Evolutionary conservation across 768 basidiomycete genomes (phyloP).

Genomic region (Cyclocybe cylindracea): DNA sequence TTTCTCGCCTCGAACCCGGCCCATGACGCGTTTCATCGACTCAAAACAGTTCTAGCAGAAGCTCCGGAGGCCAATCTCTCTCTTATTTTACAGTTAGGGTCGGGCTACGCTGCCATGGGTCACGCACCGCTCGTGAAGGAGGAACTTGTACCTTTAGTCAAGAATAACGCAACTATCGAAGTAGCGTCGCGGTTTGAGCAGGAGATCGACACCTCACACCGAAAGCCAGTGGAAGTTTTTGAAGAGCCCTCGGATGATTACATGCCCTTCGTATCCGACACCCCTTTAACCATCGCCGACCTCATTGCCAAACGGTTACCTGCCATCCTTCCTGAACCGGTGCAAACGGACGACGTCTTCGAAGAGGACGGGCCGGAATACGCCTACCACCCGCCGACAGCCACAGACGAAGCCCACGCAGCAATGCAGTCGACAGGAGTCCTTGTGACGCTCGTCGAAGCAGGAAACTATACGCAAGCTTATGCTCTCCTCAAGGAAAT

Average conservation of each 20-base stretch:
- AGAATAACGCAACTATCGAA: constrained; percentile 5
- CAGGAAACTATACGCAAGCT: constrained; percentile 26
- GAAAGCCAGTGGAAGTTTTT: constrained; percentile 19
- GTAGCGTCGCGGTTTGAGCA: constrained; percentile 16
- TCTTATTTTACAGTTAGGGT: constrained; percentile 42
- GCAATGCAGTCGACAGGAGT: constrained; percentile 10
- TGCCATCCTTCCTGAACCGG: constrained; percentile 25
- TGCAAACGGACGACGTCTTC: constrained; percentile 28
- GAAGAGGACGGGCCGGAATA: constrained; percentile 34
- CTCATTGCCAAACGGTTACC: constrained; percentile 31
- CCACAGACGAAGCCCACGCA: constrained; percentile 11
- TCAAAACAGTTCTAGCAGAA: constrained; percentile 11
- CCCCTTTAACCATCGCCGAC: constrained; percentile 22
- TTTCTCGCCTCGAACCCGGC: constrained; percentile 7
- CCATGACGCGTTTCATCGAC: constrained; percentile 12
- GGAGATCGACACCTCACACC: constrained; percentile 1
- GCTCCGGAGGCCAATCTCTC: constrained; percentile 35
- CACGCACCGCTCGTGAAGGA: constrained; percentile 26
- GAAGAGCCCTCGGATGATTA: constrained; percentile 35
- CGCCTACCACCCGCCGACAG: constrained; percentile 4
- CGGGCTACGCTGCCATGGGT: constrained; percentile 49
- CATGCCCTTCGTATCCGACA: constrained; percentile 7
- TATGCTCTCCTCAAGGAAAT: constrained; percentile 33
- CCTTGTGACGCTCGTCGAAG: constrained; percentile 22
- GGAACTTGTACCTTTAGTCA: constrained; percentile 26